These are phyloP conservation scores for Entomortierella parvispora DNA, from an alignment of 192 early-diverging fungal genomes.

Conservation along the genomic window DNA sequence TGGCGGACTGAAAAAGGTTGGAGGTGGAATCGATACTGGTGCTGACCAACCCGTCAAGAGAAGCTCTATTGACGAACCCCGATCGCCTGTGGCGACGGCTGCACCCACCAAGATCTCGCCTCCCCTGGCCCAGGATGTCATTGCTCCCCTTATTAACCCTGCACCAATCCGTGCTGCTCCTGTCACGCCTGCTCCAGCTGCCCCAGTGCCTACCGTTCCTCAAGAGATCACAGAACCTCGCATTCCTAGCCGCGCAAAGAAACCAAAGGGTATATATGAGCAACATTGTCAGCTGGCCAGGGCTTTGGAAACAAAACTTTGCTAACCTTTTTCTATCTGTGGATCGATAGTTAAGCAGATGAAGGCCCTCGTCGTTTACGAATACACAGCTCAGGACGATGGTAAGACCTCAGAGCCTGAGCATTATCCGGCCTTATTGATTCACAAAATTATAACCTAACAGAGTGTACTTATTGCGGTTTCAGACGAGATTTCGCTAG, in stretches of 20 bases:
- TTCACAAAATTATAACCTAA: neutral
- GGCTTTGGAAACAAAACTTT: neutral
- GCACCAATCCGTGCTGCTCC: slow-evolving; percentile 19
- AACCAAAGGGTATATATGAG: slow-evolving; percentile 33
- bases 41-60: slow-evolving; percentile 10
- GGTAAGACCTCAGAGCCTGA: slow-evolving; percentile 28
- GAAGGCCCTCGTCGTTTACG: slow-evolving; percentile 58
- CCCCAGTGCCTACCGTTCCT: slow-evolving; percentile 1
- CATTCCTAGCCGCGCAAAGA: slow-evolving; percentile 42
- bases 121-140: slow-evolving; percentile 23
- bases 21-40: neutral
- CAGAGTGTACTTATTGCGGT: neutral
- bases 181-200: neutral
- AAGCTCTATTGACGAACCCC: slow-evolving; percentile 36
- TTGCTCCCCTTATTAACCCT: slow-evolving; percentile 27
- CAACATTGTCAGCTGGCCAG: neutral
- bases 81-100: slow-evolving; percentile 14
- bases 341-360: slow-evolving; percentile 24
- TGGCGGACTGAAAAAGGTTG: slow-evolving; percentile 35
- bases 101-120: slow-evolving; percentile 21
- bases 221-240: slow-evolving; percentile 32
- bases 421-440: neutral
- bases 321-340: neutral
- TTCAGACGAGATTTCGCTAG: slow-evolving; percentile 59
- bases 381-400: slow-evolving; percentile 59